A percentile compares a stretch with the other conserved stretches of the same genome.
Conservation (phyloP, 768 basidiomycete species). For the Lactifluus pinguis region DNA sequence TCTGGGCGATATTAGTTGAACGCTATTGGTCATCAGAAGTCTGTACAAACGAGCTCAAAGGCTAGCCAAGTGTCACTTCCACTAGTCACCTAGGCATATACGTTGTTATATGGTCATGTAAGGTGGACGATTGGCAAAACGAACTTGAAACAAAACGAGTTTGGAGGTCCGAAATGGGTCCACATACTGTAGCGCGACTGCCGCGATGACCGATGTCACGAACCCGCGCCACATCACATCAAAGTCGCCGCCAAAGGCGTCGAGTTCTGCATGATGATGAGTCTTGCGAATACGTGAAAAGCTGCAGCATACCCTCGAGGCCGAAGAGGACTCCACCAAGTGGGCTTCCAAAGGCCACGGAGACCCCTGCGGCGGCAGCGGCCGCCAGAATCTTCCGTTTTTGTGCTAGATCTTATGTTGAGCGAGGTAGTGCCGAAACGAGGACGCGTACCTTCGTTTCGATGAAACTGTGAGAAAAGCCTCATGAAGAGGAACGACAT, state of each 20-base stretch:
- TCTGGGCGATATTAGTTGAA: conserved; percentile 29
- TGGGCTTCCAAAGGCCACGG: conserved; percentile 83
- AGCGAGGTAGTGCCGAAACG: neutral
- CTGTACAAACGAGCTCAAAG: conserved; percentile 52
- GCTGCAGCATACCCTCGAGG: conserved; percentile 45
- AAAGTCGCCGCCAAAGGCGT: conserved; percentile 59
- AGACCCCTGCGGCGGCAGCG: conserved; percentile 79
- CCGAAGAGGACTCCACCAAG: conserved; percentile 82
- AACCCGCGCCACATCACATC: conserved; percentile 86
- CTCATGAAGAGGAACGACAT: conserved; percentile 63
- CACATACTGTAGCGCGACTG: conserved; percentile 73
- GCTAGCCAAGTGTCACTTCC: conserved; percentile 56
- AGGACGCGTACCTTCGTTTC: conserved; percentile 56
- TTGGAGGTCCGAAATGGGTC: conserved; percentile 84
- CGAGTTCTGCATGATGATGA: conserved; percentile 39
- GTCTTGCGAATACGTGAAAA: neutral
- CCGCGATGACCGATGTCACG: conserved; percentile 80
- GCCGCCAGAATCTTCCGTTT: conserved; percentile 76
- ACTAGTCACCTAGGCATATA: conserved; percentile 40
- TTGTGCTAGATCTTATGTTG: conserved; percentile 39
- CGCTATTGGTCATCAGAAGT: neutral
- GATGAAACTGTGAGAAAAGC: conserved; percentile 59
- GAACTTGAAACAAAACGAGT: conserved; percentile 68
- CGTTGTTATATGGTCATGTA: neutral
- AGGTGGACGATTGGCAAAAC: conserved; percentile 2